phyloP scores from a whole-genome alignment of 306 rosid species.

The Leucaena leucocephala region DNA sequence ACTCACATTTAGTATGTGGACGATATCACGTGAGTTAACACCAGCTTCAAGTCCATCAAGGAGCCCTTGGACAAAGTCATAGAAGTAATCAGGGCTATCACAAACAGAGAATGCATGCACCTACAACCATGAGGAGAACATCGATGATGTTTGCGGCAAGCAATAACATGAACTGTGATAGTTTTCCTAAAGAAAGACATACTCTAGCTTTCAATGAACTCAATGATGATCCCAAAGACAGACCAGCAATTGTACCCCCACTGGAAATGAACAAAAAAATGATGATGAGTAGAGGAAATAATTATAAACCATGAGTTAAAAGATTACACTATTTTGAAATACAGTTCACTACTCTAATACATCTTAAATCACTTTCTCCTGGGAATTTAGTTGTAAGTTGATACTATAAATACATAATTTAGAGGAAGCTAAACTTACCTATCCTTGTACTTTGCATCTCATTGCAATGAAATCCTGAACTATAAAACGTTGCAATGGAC shows the following conservation, averaged over 20 bases:
- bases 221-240: conserved; percentile 75
- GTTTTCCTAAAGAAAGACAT: conserved; percentile 37
- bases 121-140: conserved; percentile 50
- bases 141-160: conserved; percentile 19
- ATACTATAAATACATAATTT: conserved; percentile 9
- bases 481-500: background rate
- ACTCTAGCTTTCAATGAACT: conserved; percentile 91
- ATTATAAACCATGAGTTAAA: conserved; percentile 5
- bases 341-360: conserved; percentile 5
- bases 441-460: background rate
- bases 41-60: conserved; percentile 84
- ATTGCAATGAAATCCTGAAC: background rate
- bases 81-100: conserved; percentile 89
- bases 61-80: conserved; percentile 76
- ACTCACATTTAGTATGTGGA: conserved; percentile 76
- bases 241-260: conserved; percentile 93
- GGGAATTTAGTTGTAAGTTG: conserved; percentile 27
- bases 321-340: conserved; percentile 1
- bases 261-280: conserved; percentile 48
- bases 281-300: conserved; percentile 30
- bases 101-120: conserved; percentile 85
- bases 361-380: conserved; percentile 24
- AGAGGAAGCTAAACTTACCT: background rate
- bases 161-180: conserved; percentile 27
- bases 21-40: conserved; percentile 69